Conservation (phyloP, 768 basidiomycete species). For the Mycena kentingensis region DNA sequence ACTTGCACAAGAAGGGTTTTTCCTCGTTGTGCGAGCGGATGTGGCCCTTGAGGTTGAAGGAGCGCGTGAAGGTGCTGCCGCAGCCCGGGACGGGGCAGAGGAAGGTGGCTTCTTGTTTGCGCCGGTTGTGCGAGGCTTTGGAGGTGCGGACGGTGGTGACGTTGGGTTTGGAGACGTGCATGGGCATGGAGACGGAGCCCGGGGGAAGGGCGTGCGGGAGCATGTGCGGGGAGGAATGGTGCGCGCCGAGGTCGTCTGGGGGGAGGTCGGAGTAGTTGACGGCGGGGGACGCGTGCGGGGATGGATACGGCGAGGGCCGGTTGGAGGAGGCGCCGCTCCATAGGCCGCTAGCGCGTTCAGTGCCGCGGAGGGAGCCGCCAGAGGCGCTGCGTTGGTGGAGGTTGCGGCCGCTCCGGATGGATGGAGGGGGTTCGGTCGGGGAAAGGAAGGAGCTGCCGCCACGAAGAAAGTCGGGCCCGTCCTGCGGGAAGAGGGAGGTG, state of each 20-base stretch:
- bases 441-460: slow-evolving; percentile 10
- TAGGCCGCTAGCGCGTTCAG: slow-evolving; percentile 10
- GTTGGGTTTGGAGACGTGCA: slow-evolving; percentile 65
- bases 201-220: too few relatives aligned
- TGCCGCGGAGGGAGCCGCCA: slow-evolving; percentile 5
- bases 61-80: slow-evolving; percentile 85
- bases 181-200: slow-evolving; percentile 4
- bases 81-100: slow-evolving; percentile 58
- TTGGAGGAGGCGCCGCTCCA: slow-evolving; percentile 39
- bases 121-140: slow-evolving; percentile 79
- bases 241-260: too few relatives aligned
- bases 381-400: slow-evolving; percentile 19
- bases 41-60: slow-evolving; percentile 96
- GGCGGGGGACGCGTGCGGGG: slow-evolving; percentile 66
- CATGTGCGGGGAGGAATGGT: too few relatives aligned
- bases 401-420: slow-evolving; percentile 7
- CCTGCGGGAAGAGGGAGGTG: slow-evolving; percentile 27
- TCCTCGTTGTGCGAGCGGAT: slow-evolving; percentile 94
- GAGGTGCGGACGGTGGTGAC: slow-evolving; percentile 91
- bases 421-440: slow-evolving; percentile 18
- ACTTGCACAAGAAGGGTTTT: slow-evolving; percentile 92
- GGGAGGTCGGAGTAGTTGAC: slow-evolving; percentile 55
- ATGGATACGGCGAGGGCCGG: slow-evolving; percentile 66
- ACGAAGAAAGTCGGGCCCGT: slow-evolving; percentile 6
- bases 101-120: slow-evolving; percentile 89